Conservation (phyloP, 2,329 filamentous ascomycete genomes). For the Blastomyces gilchristii region DNA sequence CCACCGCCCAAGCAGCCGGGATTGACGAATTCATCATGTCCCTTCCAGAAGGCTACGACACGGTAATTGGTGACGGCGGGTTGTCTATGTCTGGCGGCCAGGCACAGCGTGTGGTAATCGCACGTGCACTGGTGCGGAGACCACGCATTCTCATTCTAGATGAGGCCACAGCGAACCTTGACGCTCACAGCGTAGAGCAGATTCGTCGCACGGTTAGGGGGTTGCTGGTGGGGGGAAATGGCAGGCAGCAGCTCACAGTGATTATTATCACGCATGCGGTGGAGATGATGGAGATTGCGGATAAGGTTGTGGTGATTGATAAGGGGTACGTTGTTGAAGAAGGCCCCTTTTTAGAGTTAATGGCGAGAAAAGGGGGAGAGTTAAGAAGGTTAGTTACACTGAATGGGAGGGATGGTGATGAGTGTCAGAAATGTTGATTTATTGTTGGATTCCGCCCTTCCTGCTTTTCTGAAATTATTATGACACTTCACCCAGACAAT, state of each 20-base stretch:
- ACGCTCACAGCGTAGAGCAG: slow-evolving; percentile 54
- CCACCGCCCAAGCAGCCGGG: slow-evolving; percentile 47
- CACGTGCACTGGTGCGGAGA: slow-evolving; percentile 60
- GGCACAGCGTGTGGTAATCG: slow-evolving; percentile 69
- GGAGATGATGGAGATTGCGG: slow-evolving; percentile 78
- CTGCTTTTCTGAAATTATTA: too few relatives aligned
- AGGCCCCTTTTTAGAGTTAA: slow-evolving; percentile 56
- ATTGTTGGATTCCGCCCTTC: background rate
- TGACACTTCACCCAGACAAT: too few relatives aligned
- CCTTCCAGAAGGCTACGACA: slow-evolving; percentile 61
- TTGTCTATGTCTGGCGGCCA: slow-evolving; percentile 69
- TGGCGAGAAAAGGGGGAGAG: slow-evolving; percentile 38
- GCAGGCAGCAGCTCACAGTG: slow-evolving; percentile 48
- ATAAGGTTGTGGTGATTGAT: slow-evolving; percentile 61
- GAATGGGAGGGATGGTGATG: slow-evolving; percentile 23
- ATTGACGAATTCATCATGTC: slow-evolving; percentile 68
- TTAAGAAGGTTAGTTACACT: slow-evolving; percentile 33
- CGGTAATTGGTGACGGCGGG: slow-evolving; percentile 66
- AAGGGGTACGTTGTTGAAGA: slow-evolving; percentile 58
- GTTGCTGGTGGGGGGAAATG: slow-evolving; percentile 35
- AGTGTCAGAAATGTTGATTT: background rate
- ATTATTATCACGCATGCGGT: slow-evolving; percentile 71
- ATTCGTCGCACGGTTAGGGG: slow-evolving; percentile 53
- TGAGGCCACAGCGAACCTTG: slow-evolving; percentile 75
- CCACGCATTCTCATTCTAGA: slow-evolving; percentile 71